These are phyloP conservation scores for Xerocomus potaroensis DNA, from an alignment of 768 basidiomycete genomes.

Conservation along the genomic window DNA sequence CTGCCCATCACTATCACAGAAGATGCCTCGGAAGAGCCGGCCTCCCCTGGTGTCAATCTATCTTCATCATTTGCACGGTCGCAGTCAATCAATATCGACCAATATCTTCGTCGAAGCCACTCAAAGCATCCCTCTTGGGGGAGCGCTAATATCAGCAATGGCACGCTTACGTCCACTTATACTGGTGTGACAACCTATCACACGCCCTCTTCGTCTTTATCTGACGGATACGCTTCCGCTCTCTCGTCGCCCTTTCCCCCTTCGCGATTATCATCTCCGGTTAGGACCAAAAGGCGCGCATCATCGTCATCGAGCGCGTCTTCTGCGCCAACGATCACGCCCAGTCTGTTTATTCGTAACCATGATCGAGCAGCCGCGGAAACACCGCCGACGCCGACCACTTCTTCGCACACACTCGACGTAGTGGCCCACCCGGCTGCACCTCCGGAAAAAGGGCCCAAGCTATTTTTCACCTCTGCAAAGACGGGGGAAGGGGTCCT, in stretches of 20 bases:
- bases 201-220: conserved; percentile 76
- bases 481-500: conserved; percentile 71
- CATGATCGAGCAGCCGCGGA: conserved; percentile 15
- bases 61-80: conserved; percentile 21
- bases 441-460: conserved; percentile 49
- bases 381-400: conserved; percentile 17
- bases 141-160: conserved; percentile 37
- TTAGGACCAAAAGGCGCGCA: conserved; percentile 32
- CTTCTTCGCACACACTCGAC: conserved; percentile 9
- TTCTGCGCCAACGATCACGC: conserved; percentile 55
- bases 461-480: conserved; percentile 71
- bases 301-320: conserved; percentile 35
- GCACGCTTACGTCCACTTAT: conserved; percentile 55
- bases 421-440: conserved; percentile 11
- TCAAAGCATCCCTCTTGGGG: conserved; percentile 46
- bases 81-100: conserved; percentile 24
- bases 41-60: conserved; percentile 13
- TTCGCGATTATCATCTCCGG: conserved; percentile 26
- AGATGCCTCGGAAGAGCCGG: conserved; percentile 12
- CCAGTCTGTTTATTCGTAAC: conserved; percentile 46
- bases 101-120: conserved; percentile 24
- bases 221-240: conserved; percentile 58
- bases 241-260: conserved; percentile 52
- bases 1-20: conserved; percentile 12
- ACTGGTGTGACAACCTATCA: conserved; percentile 65